Base-by-base conservation (phyloP, 805 yeast species). In the Yamadazyma nakazawae region DNA sequence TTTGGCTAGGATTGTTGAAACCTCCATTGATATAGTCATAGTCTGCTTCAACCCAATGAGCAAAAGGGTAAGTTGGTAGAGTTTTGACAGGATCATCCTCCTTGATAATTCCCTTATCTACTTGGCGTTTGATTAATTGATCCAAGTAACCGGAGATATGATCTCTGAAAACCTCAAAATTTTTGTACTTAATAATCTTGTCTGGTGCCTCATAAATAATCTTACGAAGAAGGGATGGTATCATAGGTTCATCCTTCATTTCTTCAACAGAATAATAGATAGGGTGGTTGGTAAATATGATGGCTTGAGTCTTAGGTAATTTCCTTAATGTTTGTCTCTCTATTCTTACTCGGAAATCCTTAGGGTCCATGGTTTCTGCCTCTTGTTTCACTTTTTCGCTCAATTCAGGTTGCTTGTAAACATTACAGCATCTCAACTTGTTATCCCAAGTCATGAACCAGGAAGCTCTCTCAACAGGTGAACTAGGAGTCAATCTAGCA, bases 401-500 rank as follows among this genome's bases (percentile, higher is more conserved):
- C 18, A 61, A 32, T 24, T 76, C 74, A 26, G 80, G 83, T 41
- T 76, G 57, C 19, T 78, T 76, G 61, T 82, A 82, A 21, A 84
- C 78, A 49, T 76, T 79, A 52, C 78, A 80, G 44, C 76, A 61
- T 43, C 78, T 68, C 51, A 84, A 66, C 55, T 80, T 78, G 57
- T 81, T 82, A 59, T 84, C 90, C 89, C 88, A 84, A 2, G 88
- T 72, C 37, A 84, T 78, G 58, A 82, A 83, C 85, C 86, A 84
- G 2, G 85, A 78, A 1, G 89, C 89, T 56, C 91, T 74, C 58
- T 84, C 90, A 24, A 84, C 89, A 1, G 84, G 79, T 45, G 78
- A 82, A 12, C 71, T 66, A 2, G 81, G 78, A 46, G 79, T 74
- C 80, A 85, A 76, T 54, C 79, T 73, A 19, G 68, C 73, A 61